Base-by-base conservation (phyloP, 495 filamentous ascomycete genomes). In the Daldinia bambusicola region DNA sequence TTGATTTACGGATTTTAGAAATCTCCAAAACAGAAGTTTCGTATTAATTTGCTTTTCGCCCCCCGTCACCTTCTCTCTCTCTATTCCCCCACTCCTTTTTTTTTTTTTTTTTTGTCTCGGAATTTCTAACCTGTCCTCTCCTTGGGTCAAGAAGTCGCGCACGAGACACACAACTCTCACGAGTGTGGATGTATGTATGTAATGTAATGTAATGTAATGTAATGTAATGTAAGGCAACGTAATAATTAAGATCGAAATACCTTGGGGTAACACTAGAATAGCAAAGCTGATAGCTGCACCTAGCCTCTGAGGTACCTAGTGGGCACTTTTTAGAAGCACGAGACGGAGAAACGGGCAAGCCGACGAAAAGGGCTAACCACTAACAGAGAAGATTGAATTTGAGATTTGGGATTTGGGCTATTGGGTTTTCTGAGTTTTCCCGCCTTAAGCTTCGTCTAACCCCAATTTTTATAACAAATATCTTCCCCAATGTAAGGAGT, bases 131-230 rank as follows among this genome's bases (percentile, higher is more conserved):
- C 43, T 48, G 5, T 48, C 16, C 43, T 66, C 52, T 58, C 60
- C 16, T 13, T 34, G 18, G 45, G 37, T 55, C 36, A 58, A 40
- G 61, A 69, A 69, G 65, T 69, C 65, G 70, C 70, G 56, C 70
- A 69, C 63, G 55, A 59, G 55, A 37, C 16, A 37, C 26, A 41
- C 26, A 52, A 34, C 32, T 34, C 26, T 37, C 18, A 2, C n/a
- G 20, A 26, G 50, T 63, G 32, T 48, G 48, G 30, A 40, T 63
- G 22, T 55, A 43, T 30, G 30, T 50, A 58, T 30, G 61, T 56
- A 40, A 22, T 36, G 31, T 22, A 66, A 50, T 37, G 18, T 40
- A 58, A 32, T 45, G 22, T n/a, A n/a, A n/a, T n/a, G n/a, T n/a
- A n/a, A n/a, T n/a, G n/a, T n/a, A n/a, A n/a, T n/a, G n/a, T n/a